These are phyloP conservation scores for Oryza australiensis DNA, from an alignment of 176 grass and related monocot species.

Conservation along the genomic window DNA sequence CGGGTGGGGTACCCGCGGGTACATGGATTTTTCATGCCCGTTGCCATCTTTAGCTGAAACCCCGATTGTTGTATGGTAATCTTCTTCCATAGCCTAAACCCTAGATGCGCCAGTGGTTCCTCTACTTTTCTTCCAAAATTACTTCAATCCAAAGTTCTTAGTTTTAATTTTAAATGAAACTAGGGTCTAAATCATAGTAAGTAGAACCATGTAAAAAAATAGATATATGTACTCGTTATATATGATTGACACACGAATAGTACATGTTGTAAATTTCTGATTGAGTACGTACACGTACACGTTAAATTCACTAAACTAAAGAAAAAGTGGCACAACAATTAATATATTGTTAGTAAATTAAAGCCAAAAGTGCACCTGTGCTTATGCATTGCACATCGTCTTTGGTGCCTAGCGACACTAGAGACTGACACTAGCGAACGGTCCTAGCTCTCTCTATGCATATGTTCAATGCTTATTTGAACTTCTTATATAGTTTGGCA, in stretches of 20 bases:
- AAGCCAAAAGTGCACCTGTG: conserved; percentile 6
- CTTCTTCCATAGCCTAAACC: no score
- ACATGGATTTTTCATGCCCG: no score
- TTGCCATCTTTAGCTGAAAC: no score
- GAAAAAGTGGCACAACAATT: background rate
- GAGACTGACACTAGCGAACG: background rate
- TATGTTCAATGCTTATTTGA: background rate
- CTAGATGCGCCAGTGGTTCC: no score
- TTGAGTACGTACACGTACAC: background rate
- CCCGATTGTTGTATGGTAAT: no score
- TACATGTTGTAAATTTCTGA: background rate
- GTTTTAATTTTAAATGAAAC: no score
- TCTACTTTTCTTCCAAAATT: no score
- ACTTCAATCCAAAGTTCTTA: no score
- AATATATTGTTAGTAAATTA: background rate
- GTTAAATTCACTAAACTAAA: background rate
- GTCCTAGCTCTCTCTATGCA: background rate
- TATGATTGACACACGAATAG: background rate
- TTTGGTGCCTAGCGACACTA: background rate
- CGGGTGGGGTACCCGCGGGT: no score
- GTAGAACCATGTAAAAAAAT: background rate
- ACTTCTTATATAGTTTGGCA: background rate
- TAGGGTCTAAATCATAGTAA: no score
- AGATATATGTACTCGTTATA: background rate
- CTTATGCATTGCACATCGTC: background rate